Evolutionary conservation across 73 alveolate species (phyloP).

Genomic region (Paramecium octaurelia): DNA sequence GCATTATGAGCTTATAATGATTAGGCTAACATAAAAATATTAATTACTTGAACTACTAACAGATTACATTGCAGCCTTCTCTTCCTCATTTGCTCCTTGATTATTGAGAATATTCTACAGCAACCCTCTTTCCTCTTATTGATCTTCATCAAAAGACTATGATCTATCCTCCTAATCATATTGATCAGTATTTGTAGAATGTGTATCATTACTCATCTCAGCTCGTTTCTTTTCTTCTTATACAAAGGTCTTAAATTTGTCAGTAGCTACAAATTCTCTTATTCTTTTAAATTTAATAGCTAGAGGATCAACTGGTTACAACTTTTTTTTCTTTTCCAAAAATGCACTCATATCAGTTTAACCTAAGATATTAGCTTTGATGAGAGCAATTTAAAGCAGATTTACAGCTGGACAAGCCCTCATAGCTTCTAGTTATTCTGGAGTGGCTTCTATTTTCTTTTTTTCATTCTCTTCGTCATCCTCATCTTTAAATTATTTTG

Average conservation of each 20-base stretch:
- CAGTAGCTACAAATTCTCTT: not conserved
- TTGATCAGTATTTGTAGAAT: constrained; percentile 23
- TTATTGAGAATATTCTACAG: not conserved
- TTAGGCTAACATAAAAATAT: not conserved
- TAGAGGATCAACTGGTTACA: not conserved
- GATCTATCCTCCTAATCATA: not conserved
- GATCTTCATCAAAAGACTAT: not conserved
- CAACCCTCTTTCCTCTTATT: not conserved
- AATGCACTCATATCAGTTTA: constrained; percentile 3
- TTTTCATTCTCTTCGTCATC: not conserved
- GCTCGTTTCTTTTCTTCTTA: not conserved
- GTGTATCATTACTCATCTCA: not conserved
- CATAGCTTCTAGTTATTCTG: not conserved
- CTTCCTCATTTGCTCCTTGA: constrained; percentile 39
- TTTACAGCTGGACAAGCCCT: constrained; percentile 1
- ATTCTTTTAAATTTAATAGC: not conserved
- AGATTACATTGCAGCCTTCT: constrained; percentile 38
- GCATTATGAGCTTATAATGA: constrained; percentile 49
- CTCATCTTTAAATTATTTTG: not conserved
- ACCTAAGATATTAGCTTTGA: not conserved
- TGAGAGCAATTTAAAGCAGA: not conserved
- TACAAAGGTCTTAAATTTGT: not conserved
- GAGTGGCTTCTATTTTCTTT: constrained; percentile 8
- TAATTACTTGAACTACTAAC: constrained; percentile 29
- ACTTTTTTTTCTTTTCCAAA: not conserved